These are phyloP conservation scores for Elaeis guineensis DNA, from an alignment of 176 grass and related monocot species.

Conservation along the genomic window DNA sequence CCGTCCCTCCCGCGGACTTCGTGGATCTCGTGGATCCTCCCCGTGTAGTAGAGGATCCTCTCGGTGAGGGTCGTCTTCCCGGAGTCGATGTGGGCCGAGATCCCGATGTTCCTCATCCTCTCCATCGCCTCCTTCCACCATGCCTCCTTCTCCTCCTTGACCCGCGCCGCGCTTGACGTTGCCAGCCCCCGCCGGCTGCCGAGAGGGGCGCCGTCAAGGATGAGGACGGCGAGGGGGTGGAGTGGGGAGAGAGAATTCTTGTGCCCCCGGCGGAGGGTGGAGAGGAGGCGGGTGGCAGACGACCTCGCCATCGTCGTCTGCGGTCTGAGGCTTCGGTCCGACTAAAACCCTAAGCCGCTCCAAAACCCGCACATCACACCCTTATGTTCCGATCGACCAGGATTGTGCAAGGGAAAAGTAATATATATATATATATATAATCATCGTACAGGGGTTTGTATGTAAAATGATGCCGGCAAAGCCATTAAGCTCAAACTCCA, in stretches of 20 bases:
- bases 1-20: slow-evolving; percentile 89
- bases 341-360: too few relatives aligned
- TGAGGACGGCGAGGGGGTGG: not conserved
- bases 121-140: slow-evolving; percentile 84
- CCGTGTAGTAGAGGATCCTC: slow-evolving; percentile 89
- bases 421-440: too few relatives aligned
- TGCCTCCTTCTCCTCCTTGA: slow-evolving; percentile 68
- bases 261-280: slow-evolving; percentile 1
- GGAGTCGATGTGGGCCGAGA: slow-evolving; percentile 96
- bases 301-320: slow-evolving; percentile 28
- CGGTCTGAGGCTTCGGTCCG: not conserved
- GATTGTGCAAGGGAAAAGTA: too few relatives aligned
- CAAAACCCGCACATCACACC: too few relatives aligned
- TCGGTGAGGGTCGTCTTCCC: slow-evolving; percentile 95
- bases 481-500: too few relatives aligned
- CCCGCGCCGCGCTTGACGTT: slow-evolving; percentile 29
- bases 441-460: too few relatives aligned
- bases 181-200: slow-evolving; percentile 2
- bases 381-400: too few relatives aligned
- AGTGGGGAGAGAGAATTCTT: not conserved
- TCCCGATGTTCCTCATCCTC: slow-evolving; percentile 88
- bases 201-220: not conserved
- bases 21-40: slow-evolving; percentile 92
- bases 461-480: too few relatives aligned
- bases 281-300: slow-evolving; percentile 18